A percentile compares a stretch with the other conserved stretches of the same genome.
Conservation (phyloP, 2,329 filamentous ascomycete genomes). For the Aspergillus thermomutatus region DNA sequence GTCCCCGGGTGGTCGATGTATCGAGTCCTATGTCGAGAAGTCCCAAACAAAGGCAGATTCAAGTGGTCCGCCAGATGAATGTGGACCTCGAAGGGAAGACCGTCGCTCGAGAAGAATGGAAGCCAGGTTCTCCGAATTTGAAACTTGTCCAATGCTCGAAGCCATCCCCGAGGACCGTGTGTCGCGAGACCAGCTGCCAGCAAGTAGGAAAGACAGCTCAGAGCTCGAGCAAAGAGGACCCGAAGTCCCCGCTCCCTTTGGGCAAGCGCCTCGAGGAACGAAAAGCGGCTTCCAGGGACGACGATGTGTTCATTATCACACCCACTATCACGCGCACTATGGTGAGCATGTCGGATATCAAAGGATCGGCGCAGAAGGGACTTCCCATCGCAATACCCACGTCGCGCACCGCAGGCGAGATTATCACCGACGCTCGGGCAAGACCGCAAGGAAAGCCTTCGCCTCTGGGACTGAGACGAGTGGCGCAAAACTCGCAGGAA, state of each 20-base stretch:
- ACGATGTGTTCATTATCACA: constrained; percentile 37
- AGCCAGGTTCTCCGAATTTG: constrained; percentile 32
- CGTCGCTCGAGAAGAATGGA: constrained; percentile 26
- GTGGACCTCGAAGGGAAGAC: constrained; percentile 17
- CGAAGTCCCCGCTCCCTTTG: constrained; percentile 7
- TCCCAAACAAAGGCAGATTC: constrained; percentile 17
- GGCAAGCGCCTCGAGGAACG: constrained; percentile 12
- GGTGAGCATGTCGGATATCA: constrained; percentile 28
- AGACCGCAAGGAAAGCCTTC: constrained; percentile 25
- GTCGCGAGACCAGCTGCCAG: constrained; percentile 19
- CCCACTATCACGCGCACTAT: constrained; percentile 42
- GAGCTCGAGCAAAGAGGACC: constrained; percentile 23
- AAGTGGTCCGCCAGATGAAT: constrained; percentile 3
- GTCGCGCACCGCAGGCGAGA: constrained; percentile 22
- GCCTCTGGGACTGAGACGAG: constrained; percentile 25
- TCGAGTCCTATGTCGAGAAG: constrained; percentile 21
- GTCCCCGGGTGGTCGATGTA: constrained; percentile 20
- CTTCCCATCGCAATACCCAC: constrained; percentile 14
- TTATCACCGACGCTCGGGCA: constrained; percentile 24
- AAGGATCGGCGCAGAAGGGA: constrained; percentile 12
- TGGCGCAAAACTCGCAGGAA: constrained; percentile 19
- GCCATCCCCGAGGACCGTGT: constrained; percentile 24
- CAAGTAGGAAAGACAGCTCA: constrained; percentile 17
- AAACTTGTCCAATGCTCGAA: constrained; percentile 34
- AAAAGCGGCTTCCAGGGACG: constrained; percentile 15